These are phyloP conservation scores for Torulaspora franciscae DNA, from an alignment of 805 yeast genomes.

Conservation along the genomic window DNA sequence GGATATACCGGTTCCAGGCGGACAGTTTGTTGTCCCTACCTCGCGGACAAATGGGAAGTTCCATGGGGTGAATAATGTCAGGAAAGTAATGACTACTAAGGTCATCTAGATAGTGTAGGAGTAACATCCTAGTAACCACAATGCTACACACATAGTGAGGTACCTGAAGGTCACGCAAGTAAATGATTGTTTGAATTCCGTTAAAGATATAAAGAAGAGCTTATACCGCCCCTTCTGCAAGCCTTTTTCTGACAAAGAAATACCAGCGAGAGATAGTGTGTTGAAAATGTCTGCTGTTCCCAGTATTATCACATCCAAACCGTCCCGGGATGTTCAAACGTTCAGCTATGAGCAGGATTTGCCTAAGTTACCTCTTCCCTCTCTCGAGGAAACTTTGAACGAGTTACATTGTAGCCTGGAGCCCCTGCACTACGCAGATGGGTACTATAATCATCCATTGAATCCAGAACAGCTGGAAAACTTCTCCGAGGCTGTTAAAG, in stretches of 20 bases:
- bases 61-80: background rate
- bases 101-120: background rate
- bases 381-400: slow-evolving; percentile 43
- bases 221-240: no score
- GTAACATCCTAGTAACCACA: background rate
- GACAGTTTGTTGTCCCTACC: background rate
- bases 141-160: background rate
- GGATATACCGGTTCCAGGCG: background rate
- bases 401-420: slow-evolving; percentile 53
- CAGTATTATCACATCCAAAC: slow-evolving; percentile 3
- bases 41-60: background rate
- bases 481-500: slow-evolving; percentile 41
- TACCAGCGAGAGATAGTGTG: background rate
- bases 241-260: no score
- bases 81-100: slow-evolving; percentile 2
- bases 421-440: slow-evolving; percentile 54
- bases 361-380: slow-evolving; percentile 63
- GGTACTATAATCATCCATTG: slow-evolving; percentile 37
- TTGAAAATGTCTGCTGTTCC: background rate
- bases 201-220: background rate
- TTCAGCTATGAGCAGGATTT: slow-evolving; percentile 30
- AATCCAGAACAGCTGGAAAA: slow-evolving; percentile 29
- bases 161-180: background rate
- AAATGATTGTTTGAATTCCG: background rate
- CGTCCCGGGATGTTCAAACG: slow-evolving; percentile 3